Evolutionary conservation across 2,329 filamentous ascomycete species (phyloP), one percentile per base, ranked within the genome.

Genomic region (Eutypella sp.): DNA sequence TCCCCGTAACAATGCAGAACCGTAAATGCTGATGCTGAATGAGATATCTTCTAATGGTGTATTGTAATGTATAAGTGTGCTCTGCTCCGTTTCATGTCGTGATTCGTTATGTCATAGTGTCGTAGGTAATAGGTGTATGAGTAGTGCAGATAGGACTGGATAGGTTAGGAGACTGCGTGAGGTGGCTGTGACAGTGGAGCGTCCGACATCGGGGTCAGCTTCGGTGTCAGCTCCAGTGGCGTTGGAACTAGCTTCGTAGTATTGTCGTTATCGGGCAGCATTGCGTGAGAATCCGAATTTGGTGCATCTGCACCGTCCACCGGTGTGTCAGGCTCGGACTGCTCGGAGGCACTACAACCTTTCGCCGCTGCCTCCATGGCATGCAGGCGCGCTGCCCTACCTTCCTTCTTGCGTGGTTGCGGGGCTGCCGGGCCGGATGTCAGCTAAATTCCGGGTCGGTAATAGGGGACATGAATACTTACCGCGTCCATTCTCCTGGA

Each of bases 401-500:
- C 62, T 54, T 65, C 62, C 41, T 65, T 65, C 53, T 65, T 65
- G 50, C 62, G 61, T 45, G 62, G 62, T 43, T 64, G 61, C 13
- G 62, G 62, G 9, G 62, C 62, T 65, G 31, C 31, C 9, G n/a
- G n/a, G n/a, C n/a, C n/a, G n/a, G 5, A 34, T 8, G 42, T 42
- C 2, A 34, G 55, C 58, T 51, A 57, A 48, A 34, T 37, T 34
- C 7, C 5, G 15, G 31, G n/a, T 34, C 15, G 31, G 15, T 34
- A 34, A 33, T 24, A 31, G 13, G 16, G 1, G n/a, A 33, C 29
- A n/a, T 11, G 37, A 37, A 29, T 23, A 60, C 73, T 57, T 70
- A 88, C 87, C 89, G 75, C 93, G 87, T 53, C 88, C 89, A 67
- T 99, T 99, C 68, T 99, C 91, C 68, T 99, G 93, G 25, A 99